phyloP scores from a whole-genome alignment of 2,329 filamentous ascomycete species.

The Coniochaeta sp. region DNA sequence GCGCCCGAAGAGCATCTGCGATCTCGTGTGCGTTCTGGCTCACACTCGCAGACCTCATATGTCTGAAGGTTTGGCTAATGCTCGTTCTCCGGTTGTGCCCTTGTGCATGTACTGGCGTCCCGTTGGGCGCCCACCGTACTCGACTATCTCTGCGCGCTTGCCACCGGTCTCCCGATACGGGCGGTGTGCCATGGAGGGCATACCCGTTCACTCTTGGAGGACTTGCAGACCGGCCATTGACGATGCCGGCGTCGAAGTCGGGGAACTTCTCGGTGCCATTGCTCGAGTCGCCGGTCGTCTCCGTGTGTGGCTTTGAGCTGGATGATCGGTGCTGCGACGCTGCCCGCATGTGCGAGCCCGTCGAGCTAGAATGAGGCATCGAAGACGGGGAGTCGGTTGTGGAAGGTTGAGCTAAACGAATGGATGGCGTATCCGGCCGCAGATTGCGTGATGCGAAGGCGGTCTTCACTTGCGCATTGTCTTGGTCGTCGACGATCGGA shows the following conservation, averaged over 20 bases:
- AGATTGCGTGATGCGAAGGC: neutral
- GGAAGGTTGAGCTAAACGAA: neutral
- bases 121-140: constrained; percentile 21
- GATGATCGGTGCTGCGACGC: constrained; percentile 24
- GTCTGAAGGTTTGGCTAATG: constrained; percentile 79
- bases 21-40: constrained; percentile 92
- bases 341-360: constrained; percentile 22
- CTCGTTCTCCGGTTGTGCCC: constrained; percentile 75
- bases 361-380: constrained; percentile 33
- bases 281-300: constrained; percentile 17
- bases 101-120: constrained; percentile 24
- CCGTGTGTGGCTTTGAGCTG: constrained; percentile 18
- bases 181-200: constrained; percentile 14
- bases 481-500: neutral
- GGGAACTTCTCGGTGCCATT: constrained; percentile 50
- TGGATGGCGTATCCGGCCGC: neutral
- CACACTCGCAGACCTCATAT: constrained; percentile 76
- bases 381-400: neutral
- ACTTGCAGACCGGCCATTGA: constrained; percentile 13
- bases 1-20: constrained; percentile 82
- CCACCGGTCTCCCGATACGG: constrained; percentile 47
- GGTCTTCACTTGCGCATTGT: neutral
- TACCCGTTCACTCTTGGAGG: constrained; percentile 21
- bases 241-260: constrained; percentile 39
- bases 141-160: constrained; percentile 47